Base-by-base conservation (phyloP, 2,329 filamentous ascomycete species). In the Talaromyces sp. region DNA sequence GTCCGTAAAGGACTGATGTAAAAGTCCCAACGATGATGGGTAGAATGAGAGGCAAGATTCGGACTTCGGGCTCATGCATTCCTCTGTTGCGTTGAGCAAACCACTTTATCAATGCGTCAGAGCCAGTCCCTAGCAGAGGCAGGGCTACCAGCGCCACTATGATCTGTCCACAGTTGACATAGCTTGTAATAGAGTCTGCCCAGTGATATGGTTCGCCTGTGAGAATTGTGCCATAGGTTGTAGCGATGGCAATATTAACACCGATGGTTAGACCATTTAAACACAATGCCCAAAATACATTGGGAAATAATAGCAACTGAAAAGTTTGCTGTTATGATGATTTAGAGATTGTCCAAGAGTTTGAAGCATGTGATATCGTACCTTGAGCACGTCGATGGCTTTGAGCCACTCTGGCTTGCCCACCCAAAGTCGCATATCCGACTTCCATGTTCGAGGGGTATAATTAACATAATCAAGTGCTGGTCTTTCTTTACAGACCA, bases 171-270 rank as follows among this genome's bases (percentile, higher is more conserved):
- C 65, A 65, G 53, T 73, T 73, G 27, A 72, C 68, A 57, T 76
- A 77, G 46, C 65, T 68, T 3, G 70, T 62, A 10, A 62, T 66
- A 16, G 60, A 64, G 3, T 69, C 56, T 2, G 70, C 65, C 71
- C 73, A 77, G 53, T 67, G 69, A 57, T 77, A 77, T 0, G 71
- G 70, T 0, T 70, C 49, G 7, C 8, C 33, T 3, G 67, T 63
- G 16, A 77, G 46, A 32, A 77, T 71, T 29, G 49, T 65, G 17
- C 70, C 66, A 52, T 76, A 78, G 0, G 74, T 77, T 1, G 74
- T 76, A 6, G 70, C 70, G 16, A 77, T 70, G n/a, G 72, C 74
- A 19, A 78, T 70, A 52, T 77, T 76, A 43, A 71, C 66, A 1
- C 75, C 75, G 2, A 75, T 63, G 1, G 69, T 72, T 4, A 73